Evolutionary conservation across 305 asterid species (phyloP).

Genomic region (Stenogyne calaminthoides): DNA sequence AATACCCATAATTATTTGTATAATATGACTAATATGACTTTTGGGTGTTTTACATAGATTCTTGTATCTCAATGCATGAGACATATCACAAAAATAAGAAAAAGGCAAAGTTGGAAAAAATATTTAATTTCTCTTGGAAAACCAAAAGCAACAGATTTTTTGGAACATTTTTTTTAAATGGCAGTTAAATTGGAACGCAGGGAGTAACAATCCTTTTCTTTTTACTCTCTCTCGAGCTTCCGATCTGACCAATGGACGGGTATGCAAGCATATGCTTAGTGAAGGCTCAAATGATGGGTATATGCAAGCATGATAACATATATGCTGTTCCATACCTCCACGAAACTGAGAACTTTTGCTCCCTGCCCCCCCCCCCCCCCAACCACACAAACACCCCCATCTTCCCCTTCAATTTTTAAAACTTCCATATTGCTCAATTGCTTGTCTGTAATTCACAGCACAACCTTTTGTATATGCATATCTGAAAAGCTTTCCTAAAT

Average conservation of each 20-base stretch:
- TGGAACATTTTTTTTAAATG: too few relatives aligned
- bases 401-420: not conserved
- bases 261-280: not conserved
- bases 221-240: not conserved
- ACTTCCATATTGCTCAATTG: not conserved
- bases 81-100: too few relatives aligned
- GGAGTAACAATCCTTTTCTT: not conserved
- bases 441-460: slow-evolving; percentile 1
- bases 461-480: not conserved
- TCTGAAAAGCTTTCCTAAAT: not conserved
- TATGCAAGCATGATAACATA: slow-evolving; percentile 7
- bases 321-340: not conserved
- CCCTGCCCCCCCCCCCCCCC: not conserved
- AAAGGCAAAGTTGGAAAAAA: too few relatives aligned
- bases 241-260: not conserved
- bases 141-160: too few relatives aligned
- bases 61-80: too few relatives aligned
- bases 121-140: too few relatives aligned
- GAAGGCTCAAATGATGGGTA: not conserved
- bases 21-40: too few relatives aligned
- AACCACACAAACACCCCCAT: too few relatives aligned
- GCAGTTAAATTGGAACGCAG: too few relatives aligned
- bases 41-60: too few relatives aligned
- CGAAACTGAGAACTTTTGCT: not conserved
- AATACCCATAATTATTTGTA: too few relatives aligned